Conservation (phyloP, 2,329 filamentous ascomycete species). For the Pseudocercospora cruenta region DNA sequence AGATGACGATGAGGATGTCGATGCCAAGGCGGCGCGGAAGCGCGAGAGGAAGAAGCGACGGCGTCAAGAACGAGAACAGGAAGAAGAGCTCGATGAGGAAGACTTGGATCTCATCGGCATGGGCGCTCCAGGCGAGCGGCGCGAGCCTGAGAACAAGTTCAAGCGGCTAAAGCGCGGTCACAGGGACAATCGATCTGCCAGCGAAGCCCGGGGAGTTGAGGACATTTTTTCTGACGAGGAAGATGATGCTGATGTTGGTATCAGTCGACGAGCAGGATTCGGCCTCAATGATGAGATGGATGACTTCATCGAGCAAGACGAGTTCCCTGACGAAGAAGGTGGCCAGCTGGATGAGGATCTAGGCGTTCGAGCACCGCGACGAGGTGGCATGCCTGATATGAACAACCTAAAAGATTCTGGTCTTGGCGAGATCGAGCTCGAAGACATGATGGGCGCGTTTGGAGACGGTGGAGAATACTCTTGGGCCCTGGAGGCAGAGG, state of each 20-base stretch:
- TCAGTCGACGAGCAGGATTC: constrained; percentile 38
- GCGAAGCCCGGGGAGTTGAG: constrained; percentile 73
- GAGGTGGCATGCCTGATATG: constrained; percentile 68
- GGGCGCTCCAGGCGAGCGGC: constrained; percentile 70
- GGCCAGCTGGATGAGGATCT: constrained; percentile 79
- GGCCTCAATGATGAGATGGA: constrained; percentile 78
- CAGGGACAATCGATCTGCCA: constrained; percentile 66
- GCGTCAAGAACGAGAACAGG: constrained; percentile 79
- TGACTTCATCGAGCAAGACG: constrained; percentile 94
- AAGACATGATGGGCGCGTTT: constrained; percentile 96
- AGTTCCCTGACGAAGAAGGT: constrained; percentile 81
- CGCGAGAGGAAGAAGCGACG: constrained; percentile 76
- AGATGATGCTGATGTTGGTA: constrained; percentile 62
- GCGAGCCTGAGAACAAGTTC: constrained; percentile 76
- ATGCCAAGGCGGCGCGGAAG: constrained; percentile 60
- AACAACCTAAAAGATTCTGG: constrained; percentile 69
- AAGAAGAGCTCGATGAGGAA: constrained; percentile 85
- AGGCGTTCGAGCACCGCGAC: constrained; percentile 81
- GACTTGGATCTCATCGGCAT: constrained; percentile 94
- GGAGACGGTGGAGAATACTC: constrained; percentile 94
- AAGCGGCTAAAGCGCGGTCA: constrained; percentile 95
- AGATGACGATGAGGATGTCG: constrained; percentile 79
- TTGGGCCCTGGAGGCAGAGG: constrained; percentile 88
- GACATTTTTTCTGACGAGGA: constrained; percentile 97
- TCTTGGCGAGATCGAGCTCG: constrained; percentile 86